Conservation (phyloP, 2,329 filamentous ascomycete species). For the Macrophomina pseudophaseolina region DNA sequence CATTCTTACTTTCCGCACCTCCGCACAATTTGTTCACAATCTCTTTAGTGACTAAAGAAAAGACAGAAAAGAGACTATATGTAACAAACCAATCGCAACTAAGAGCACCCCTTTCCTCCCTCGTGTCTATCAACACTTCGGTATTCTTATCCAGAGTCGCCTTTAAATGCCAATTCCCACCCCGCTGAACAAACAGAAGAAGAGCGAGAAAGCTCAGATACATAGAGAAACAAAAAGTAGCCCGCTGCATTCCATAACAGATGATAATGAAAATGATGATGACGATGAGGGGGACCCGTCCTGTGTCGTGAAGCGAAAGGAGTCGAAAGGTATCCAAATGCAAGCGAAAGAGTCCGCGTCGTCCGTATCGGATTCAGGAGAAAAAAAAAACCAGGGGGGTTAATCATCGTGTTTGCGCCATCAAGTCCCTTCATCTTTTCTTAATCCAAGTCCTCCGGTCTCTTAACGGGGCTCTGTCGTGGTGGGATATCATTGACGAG, state of each 20-base stretch:
- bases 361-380: constrained; percentile 2
- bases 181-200: constrained; percentile 2
- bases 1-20: not conserved
- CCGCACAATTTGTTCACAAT: not conserved
- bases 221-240: constrained; percentile 17
- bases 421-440: not conserved
- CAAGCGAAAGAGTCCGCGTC: constrained; percentile 9
- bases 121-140: constrained; percentile 17
- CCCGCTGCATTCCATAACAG: not conserved
- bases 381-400: not conserved
- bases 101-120: not conserved
- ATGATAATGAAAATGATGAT: not conserved
- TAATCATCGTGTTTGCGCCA: constrained; percentile 13
- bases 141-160: not conserved
- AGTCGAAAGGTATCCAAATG: constrained; percentile 6
- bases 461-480: constrained; percentile 47
- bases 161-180: constrained; percentile 6
- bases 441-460: constrained; percentile 52
- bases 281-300: not conserved
- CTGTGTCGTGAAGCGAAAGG: constrained; percentile 16
- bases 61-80: not conserved
- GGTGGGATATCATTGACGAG: constrained; percentile 34
- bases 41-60: not conserved
- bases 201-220: not conserved
- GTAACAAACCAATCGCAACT: not conserved